These are phyloP conservation scores for Wickerhamiella occidentalis DNA, from an alignment of 805 yeast species.

Conservation along the genomic window DNA sequence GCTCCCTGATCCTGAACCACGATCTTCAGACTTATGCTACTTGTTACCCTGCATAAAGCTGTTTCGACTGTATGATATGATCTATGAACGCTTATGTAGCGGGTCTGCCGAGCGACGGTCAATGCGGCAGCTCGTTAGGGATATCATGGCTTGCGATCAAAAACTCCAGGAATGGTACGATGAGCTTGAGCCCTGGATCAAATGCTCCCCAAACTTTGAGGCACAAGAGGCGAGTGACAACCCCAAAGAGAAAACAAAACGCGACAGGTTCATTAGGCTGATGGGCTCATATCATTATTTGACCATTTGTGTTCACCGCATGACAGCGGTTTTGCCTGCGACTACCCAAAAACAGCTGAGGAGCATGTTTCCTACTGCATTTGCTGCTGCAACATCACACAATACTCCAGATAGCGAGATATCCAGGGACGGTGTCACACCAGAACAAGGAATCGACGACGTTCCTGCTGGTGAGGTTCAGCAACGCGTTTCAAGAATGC, in stretches of 20 bases:
- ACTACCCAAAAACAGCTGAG: slow-evolving; percentile 11
- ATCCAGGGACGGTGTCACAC: background rate
- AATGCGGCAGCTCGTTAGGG: slow-evolving; percentile 12
- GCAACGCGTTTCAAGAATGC: slow-evolving; percentile 1
- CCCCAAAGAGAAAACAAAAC: background rate
- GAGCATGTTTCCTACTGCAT: slow-evolving; percentile 3
- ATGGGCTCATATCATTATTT: slow-evolving; percentile 8
- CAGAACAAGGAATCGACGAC: background rate
- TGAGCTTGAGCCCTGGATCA: slow-evolving; percentile 12
- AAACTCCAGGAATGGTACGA: slow-evolving; percentile 17
- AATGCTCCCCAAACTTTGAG: slow-evolving; percentile 3
- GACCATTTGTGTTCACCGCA: slow-evolving; percentile 17
- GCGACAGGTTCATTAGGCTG: background rate
- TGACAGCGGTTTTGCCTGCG: slow-evolving; percentile 20
- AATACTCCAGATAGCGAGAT: background rate
- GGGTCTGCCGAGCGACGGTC: slow-evolving; percentile 14
- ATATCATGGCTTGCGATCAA: slow-evolving; percentile 12
- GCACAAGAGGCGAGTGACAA: background rate
- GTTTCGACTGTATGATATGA: slow-evolving; percentile 13
- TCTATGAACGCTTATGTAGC: slow-evolving; percentile 17
- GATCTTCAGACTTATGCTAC: slow-evolving; percentile 5
- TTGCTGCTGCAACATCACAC: background rate
- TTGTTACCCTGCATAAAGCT: slow-evolving; percentile 11
- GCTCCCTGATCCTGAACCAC: slow-evolving; percentile 9
- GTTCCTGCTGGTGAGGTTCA: background rate